Evolutionary conservation across 768 basidiomycete genomes (phyloP), one percentile per base, ranked within the genome.

Genomic region (Russula griseocarnosa): DNA sequence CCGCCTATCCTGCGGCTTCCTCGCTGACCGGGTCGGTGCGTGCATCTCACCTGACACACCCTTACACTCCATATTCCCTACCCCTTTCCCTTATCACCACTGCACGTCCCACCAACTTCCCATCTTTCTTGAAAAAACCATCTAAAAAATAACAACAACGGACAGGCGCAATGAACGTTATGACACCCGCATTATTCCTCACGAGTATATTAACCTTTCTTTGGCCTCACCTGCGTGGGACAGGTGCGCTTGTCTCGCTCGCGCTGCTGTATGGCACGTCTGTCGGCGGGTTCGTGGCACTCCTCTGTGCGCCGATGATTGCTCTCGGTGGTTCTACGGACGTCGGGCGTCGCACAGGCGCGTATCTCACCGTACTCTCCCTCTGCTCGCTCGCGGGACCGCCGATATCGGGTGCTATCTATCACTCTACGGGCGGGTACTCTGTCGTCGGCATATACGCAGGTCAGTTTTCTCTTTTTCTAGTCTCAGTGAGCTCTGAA

Each of bases 401-500:
- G 3, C 89, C 89, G 0, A 86, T 90, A 63, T 87, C 87, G 9
- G 89, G 89, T 0, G 85, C 85, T 0, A 87, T 91, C 67, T 79
- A 80, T 58, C 71, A 71, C 0, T 76, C 79, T 0, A 82, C 84
- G 1, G 81, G 79, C 3, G 78, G 79, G 0, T 92, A 82, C 68
- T 74, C 78, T 46, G 76, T 69, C 2, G 83, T 85, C 10, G 85
- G 85, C 16, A 75, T 78, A 57, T 86, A 81, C 65, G 83, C 83
- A 42, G 82, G 81, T 80, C 24, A 0, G 30, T 55, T 44, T 55
- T 34, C 8, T 5, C 20, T 30, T 46, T n/a, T 24, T 22, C 3
- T 3, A 14, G 14, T n/a, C 13, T 24, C 22, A n/a, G 1, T 10
- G 18, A 10, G 16, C 5, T 3, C 18, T 18, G 28, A 20, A 54